Evolutionary conservation across 2,329 filamentous ascomycete genomes (phyloP).

Genomic region (Amauroascus verrucosus): DNA sequence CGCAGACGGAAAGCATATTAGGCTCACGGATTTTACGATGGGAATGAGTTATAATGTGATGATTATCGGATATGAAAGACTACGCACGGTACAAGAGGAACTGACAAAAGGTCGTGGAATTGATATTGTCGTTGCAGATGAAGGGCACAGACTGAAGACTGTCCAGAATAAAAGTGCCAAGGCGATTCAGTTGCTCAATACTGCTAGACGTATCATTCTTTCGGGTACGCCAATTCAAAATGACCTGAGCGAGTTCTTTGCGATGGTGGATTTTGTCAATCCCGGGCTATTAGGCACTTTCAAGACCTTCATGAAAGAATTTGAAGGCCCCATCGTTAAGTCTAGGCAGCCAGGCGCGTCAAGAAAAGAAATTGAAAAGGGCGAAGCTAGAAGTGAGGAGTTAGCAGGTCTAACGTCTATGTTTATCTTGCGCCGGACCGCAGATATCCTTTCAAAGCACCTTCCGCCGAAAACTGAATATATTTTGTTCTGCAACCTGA

Average conservation of each 20-base stretch:
- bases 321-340: constrained; percentile 54
- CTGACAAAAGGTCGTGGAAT: constrained; percentile 53
- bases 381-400: constrained; percentile 52
- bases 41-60: constrained; percentile 59
- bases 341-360: constrained; percentile 55
- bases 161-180: constrained; percentile 58
- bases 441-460: constrained; percentile 56
- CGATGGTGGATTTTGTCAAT: constrained; percentile 59
- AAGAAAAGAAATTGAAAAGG: constrained; percentile 52
- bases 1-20: constrained; percentile 49
- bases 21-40: constrained; percentile 57
- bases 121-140: constrained; percentile 61
- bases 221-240: constrained; percentile 61
- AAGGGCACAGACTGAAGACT: constrained; percentile 58
- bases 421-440: constrained; percentile 57
- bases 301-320: constrained; percentile 53
- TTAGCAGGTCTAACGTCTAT: constrained; percentile 50
- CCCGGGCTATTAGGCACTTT: constrained; percentile 54
- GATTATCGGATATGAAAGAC: constrained; percentile 64
- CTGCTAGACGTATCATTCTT: constrained; percentile 51
- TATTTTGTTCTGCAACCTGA: constrained; percentile 56
- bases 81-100: constrained; percentile 55
- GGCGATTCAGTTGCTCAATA: constrained; percentile 55
- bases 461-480: constrained; percentile 59
- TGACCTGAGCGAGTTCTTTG: constrained; percentile 56